Percentiles rank a stretch among this genome's conserved stretches.
These are phyloP conservation scores for Castanea sativa DNA, from an alignment of 306 rosid genomes.

Conservation along the genomic window DNA sequence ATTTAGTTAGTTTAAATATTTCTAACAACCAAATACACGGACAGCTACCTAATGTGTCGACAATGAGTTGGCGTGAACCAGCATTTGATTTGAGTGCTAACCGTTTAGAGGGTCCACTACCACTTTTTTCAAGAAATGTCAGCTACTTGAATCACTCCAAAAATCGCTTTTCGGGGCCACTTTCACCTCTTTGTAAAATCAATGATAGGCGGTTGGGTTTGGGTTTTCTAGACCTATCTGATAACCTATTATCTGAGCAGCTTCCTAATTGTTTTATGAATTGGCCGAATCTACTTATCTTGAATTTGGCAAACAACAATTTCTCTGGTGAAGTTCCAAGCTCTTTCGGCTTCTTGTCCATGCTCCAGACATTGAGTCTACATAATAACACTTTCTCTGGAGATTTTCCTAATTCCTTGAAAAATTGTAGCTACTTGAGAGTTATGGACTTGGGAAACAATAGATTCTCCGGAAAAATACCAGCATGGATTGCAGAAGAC, in stretches of 20 bases:
- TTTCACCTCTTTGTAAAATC: neutral
- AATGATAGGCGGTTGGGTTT: neutral
- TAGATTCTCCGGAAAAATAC: conserved; percentile 21
- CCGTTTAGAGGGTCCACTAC: conserved; percentile 16
- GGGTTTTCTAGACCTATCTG: neutral
- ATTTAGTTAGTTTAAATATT: neutral
- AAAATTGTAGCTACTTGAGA: neutral
- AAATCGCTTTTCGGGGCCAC: neutral
- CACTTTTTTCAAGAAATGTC: neutral
- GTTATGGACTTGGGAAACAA: conserved; percentile 32
- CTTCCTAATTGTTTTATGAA: neutral
- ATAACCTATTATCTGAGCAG: neutral
- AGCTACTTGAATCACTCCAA: neutral
- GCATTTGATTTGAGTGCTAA: conserved; percentile 25
- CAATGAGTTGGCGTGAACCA: neutral
- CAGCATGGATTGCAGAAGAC: conserved; percentile 20
- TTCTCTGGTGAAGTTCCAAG: neutral
- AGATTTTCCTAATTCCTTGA: neutral
- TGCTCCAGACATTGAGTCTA: neutral
- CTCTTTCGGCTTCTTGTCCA: neutral
- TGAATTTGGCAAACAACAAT: neutral
- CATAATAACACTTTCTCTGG: neutral
- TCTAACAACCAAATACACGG: conserved; percentile 24
- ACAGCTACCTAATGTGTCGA: neutral
- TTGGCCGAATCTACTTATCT: neutral